Evolutionary conservation across 1,284 basidiomycete genomes (phyloP), one percentile per base, ranked within the genome.

Genomic region (Tylopilus sp.): DNA sequence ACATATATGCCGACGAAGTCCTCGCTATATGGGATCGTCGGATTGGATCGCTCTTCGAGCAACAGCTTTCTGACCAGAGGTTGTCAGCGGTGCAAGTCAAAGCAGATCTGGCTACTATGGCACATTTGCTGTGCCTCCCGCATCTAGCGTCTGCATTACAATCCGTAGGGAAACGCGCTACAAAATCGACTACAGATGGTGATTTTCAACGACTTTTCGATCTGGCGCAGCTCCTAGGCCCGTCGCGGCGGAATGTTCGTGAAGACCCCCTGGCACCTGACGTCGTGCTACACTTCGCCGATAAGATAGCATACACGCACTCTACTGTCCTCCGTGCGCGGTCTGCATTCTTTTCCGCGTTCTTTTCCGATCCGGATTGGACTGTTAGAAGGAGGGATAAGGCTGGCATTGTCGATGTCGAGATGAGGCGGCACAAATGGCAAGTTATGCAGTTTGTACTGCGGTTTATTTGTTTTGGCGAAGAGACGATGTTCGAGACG

Each of bases 301-400:
- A 97, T 59, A 72, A 75, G 41, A 74, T 80, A 5, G 77, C 97
- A 0, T 70, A 68, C 23, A 81, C 79, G 8, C 87, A 97, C 64
- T 92, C 93, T 0, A 66, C 76, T 10, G 67, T 98, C 15, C 74
- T 99, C 16, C 78, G 92, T 2, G 82, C 91, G 0, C 80, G 96
- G 3, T 95, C 89, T 37, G 79, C 83, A 1, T 90, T 97, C 64
- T 97, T 98, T 63, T 73, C 82, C 6, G 80, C 81, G n/a, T 86
- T 99, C 66, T 93, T 96, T 64, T 83, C 84, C 42, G 84, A 93
- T 58, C 73, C 76, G 21, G 90, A 84, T 35, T 98, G 96, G 93
- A 90, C 89, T 4, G 61, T 56, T 18, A 72, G 75, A 19, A 76
- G 89, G 10, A 78, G 81, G 74, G 74, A 74, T n/a, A 56, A 61